Conservation (phyloP, 495 filamentous ascomycete species). For the Talaromyces stipitatus region DNA sequence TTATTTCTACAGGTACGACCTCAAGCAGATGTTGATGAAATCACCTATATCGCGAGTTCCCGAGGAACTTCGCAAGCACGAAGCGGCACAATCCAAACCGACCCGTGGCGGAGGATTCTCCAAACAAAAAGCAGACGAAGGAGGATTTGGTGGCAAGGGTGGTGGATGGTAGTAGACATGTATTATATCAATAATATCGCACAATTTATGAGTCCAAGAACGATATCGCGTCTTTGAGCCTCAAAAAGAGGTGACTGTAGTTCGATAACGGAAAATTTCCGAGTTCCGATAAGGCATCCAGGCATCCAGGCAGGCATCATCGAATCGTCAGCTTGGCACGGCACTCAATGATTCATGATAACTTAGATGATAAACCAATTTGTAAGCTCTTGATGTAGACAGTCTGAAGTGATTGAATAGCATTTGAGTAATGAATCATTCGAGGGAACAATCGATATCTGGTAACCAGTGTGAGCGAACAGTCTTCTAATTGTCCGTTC, state of each 20-base stretch:
- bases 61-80: conserved; percentile 88
- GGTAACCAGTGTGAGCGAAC: neutral
- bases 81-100: conserved; percentile 82
- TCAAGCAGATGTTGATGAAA: conserved; percentile 94
- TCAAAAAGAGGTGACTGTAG: too few species aligned
- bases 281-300: neutral
- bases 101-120: conserved; percentile 42
- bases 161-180: conserved; percentile 26
- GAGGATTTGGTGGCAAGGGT: conserved; percentile 52
- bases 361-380: neutral
- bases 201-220: too few species aligned
- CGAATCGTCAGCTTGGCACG: neutral
- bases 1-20: conserved; percentile 50
- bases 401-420: neutral
- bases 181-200: neutral
- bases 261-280: neutral
- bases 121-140: conserved; percentile 55
- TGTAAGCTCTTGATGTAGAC: neutral
- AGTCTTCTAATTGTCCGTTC: neutral
- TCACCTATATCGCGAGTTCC: conserved; percentile 83
- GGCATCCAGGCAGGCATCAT: neutral
- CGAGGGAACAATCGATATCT: neutral
- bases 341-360: neutral
- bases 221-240: too few species aligned
- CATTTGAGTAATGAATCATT: neutral